Conservation (phyloP, 1,139 yeast species). For the Saccharomyces hybrid region DNA sequence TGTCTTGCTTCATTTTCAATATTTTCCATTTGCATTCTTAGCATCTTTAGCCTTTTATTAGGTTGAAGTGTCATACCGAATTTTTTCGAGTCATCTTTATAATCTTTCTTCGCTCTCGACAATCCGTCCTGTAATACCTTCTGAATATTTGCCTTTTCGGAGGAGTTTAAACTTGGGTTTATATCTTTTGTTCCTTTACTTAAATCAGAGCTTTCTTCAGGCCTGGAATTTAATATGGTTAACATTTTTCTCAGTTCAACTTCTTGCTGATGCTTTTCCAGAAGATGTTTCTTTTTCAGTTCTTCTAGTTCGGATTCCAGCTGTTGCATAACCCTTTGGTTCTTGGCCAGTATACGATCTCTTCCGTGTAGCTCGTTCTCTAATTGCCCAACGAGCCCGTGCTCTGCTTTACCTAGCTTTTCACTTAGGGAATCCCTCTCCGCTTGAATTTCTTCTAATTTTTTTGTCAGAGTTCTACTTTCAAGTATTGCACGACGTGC, state of each 20-base stretch:
- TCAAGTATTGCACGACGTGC: conserved; percentile 75
- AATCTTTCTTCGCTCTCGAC: conserved; percentile 25
- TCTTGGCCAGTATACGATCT: conserved; percentile 57
- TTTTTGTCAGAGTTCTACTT: conserved; percentile 56
- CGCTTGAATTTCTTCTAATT: conserved; percentile 74
- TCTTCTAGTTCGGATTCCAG: conserved; percentile 64
- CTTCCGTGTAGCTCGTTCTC: conserved; percentile 68
- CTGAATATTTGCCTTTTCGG: conserved; percentile 30
- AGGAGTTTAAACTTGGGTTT: conserved; percentile 10
- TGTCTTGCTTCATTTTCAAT: conserved; percentile 80
- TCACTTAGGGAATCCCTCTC: conserved; percentile 75
- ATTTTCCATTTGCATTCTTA: conserved; percentile 80
- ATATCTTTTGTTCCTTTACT: conserved; percentile 17
- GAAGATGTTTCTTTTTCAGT: conserved; percentile 56
- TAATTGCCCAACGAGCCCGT: conserved; percentile 70
- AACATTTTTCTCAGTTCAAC: conserved; percentile 81
- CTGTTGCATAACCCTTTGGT: conserved; percentile 60
- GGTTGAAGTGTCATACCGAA: conserved; percentile 52
- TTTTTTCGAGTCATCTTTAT: conserved; percentile 30
- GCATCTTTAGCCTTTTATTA: conserved; percentile 61
- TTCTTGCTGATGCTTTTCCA: conserved; percentile 82
- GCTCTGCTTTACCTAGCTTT: conserved; percentile 73
- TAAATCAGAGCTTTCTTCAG: conserved; percentile 7
- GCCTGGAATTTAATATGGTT: conserved; percentile 45
- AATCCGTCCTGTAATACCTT: conserved; percentile 37